These are phyloP conservation scores for Rhytidhysteron rufulum DNA, from an alignment of 2,329 filamentous ascomycete species.

Conservation along the genomic window DNA sequence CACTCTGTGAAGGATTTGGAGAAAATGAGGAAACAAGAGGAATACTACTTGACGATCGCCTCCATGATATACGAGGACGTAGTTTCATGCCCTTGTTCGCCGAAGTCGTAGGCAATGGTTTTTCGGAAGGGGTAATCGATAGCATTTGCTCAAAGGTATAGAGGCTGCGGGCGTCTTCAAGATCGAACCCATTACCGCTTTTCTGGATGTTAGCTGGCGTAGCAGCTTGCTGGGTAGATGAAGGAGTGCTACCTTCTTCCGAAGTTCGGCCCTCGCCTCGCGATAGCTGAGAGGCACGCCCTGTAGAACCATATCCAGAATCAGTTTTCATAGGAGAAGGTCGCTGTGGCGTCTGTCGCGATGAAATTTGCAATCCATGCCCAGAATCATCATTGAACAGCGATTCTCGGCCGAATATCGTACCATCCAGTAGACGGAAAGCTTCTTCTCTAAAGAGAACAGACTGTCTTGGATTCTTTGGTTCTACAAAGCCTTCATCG, in stretches of 20 bases:
- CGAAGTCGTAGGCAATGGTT: constrained; percentile 11
- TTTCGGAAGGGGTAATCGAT: constrained; percentile 9
- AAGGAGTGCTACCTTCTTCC: constrained; percentile 9
- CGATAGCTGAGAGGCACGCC: constrained; percentile 21
- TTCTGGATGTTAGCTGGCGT: constrained; percentile 8
- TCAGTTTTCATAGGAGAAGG: constrained; percentile 29
- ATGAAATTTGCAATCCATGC: too few species aligned
- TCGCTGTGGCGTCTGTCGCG: constrained; percentile 3
- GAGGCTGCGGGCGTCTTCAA: constrained; percentile 9
- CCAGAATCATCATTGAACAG: neutral
- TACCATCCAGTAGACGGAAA: constrained; percentile 21
- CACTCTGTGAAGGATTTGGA: constrained; percentile 16
- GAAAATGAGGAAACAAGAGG: constrained; percentile 12
- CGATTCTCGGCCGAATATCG: constrained; percentile 8
- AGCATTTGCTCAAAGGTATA: constrained; percentile 17
- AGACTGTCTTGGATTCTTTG: constrained; percentile 6
- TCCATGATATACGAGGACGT: constrained; percentile 8
- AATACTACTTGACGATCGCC: constrained; percentile 4
- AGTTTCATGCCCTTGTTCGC: constrained; percentile 6
- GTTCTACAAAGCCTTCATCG: constrained; percentile 1
- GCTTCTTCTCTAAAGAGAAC: constrained; percentile 13
- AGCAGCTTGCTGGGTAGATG: constrained; percentile 8
- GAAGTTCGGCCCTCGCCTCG: constrained; percentile 3
- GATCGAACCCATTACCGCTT: constrained; percentile 8
- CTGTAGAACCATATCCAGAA: constrained; percentile 39